Percentiles rank a stretch among this genome's conserved stretches.
Evolutionary conservation across 495 filamentous ascomycete genomes (phyloP).

Genomic region (Lindgomyces ingoldianus): DNA sequence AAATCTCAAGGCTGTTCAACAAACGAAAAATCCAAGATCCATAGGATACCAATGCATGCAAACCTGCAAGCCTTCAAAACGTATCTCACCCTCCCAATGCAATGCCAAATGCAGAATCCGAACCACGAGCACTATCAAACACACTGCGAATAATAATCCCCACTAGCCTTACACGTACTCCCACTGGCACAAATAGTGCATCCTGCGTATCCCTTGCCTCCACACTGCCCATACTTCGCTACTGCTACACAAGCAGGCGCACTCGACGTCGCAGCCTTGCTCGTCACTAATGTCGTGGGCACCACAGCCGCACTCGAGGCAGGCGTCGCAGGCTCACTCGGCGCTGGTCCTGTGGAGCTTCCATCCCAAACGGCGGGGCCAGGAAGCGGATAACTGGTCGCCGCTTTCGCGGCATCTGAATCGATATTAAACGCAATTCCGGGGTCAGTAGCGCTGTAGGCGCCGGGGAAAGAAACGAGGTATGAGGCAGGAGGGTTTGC

Average conservation of each 20-base stretch:
- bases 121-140: constrained; percentile 5
- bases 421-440: constrained; percentile 38
- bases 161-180: constrained; percentile 20
- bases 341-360: constrained; percentile 1
- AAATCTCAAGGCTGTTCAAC: too few relatives aligned
- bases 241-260: constrained; percentile 7
- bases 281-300: constrained; percentile 14
- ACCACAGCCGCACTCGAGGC: not conserved
- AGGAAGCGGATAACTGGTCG: constrained; percentile 35
- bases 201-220: constrained; percentile 22
- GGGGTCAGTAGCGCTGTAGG: constrained; percentile 34
- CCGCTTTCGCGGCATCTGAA: constrained; percentile 19
- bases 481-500: constrained; percentile 37
- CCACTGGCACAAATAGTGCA: constrained; percentile 32
- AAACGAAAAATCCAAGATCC: too few relatives aligned
- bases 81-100: too few relatives aligned
- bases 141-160: constrained; percentile 36
- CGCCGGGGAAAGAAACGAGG: constrained; percentile 44
- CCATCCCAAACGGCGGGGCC: constrained; percentile 37
- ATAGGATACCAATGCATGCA: too few relatives aligned
- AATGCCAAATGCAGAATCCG: too few relatives aligned
- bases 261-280: constrained; percentile 3
- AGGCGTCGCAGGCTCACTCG: not conserved
- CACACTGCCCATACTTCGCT: constrained; percentile 32
- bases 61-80: too few relatives aligned